Base-by-base conservation (phyloP, 2,329 filamentous ascomycete genomes). In the Colletotrichum noveboracense region DNA sequence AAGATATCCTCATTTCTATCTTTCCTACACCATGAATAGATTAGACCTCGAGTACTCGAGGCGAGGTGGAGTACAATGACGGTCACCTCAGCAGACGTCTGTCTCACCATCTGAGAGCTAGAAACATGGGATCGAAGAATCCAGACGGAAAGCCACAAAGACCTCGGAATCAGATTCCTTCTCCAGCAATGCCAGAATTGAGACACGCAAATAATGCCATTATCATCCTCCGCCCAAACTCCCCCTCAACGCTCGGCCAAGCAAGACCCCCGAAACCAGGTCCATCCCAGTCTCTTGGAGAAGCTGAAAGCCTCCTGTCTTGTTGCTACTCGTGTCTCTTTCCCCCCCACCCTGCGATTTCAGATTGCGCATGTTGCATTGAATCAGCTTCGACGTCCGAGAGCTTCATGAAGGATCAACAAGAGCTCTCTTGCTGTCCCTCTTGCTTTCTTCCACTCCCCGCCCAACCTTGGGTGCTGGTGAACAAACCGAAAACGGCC, bases 71-170 rank as follows among this genome's bases (percentile, higher is more conserved):
- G 65, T 32, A 48, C 61, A 26, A 48, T 70, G 43, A 55, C 28
- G 70, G 70, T 26, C 36, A 21, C 4, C 52, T 21, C 38, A 18
- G 55, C 62, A 34, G 60, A 48, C 32, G 28, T 65, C 65, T 76
- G 74, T 76, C 74, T 76, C 74, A 76, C 74, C 64, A 73, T 74
- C 34, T 26, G 43, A 60, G 70, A 76, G 74, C 74, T 76, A 58
- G 74, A 66, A 62, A 43, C 13, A 60, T 69, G 56, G 48, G 64
- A 69, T 61, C 43, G 30, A 73, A 36, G 9, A 34, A 28, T 64
- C 26, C 10, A 28, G 48, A 72, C 21, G 52, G 55, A 66, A 24
- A 36, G n/a, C 36, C 24, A 32, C 16, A 28, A 60, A 43, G 66
- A 48, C 62, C 62, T 67, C 55, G 70, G 73, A 14, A 56, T 56